phyloP scores from a whole-genome alignment of 371 early-diverging fungal genomes.

The Phascolomyces articulosus region DNA sequence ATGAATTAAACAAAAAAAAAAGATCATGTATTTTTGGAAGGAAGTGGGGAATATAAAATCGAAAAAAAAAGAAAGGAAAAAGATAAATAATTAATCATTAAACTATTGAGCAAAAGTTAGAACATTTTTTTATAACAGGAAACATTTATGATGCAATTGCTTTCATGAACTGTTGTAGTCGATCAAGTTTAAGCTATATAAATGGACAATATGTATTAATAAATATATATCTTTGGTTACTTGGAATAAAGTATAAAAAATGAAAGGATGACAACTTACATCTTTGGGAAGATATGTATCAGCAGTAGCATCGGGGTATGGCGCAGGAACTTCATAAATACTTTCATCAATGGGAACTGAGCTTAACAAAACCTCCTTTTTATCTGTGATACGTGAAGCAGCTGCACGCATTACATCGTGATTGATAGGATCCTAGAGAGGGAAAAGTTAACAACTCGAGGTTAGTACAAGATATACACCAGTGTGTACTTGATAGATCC shows the following conservation, averaged over 20 bases:
- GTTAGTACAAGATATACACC: not conserved
- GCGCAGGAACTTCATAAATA: slow-evolving; percentile 51
- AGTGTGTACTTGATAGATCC: too few species aligned
- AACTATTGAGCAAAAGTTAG: too few species aligned
- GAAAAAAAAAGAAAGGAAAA: too few species aligned
- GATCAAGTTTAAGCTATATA: slow-evolving; percentile 15
- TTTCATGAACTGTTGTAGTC: slow-evolving; percentile 9
- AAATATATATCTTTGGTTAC: not conserved
- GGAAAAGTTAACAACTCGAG: not conserved
- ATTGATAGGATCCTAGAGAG: slow-evolving; percentile 68
- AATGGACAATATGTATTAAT: not conserved
- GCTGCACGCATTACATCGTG: slow-evolving; percentile 86
- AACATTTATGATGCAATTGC: slow-evolving; percentile 3
- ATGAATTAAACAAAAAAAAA: too few species aligned
- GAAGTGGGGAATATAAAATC: too few species aligned
- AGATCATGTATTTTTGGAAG: too few species aligned
- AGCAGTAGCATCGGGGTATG: slow-evolving; percentile 23
- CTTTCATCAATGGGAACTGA: slow-evolving; percentile 66
- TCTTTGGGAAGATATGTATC: slow-evolving; percentile 3
- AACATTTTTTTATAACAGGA: too few species aligned
- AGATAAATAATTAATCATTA: too few species aligned
- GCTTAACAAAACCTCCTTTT: slow-evolving; percentile 83
- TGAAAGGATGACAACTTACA: slow-evolving; percentile 8
- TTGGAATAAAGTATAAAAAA: not conserved
- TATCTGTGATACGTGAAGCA: slow-evolving; percentile 75